These are phyloP conservation scores for Alisma plantagoaquatica DNA, from an alignment of 106 monocot species.

Conservation along the genomic window DNA sequence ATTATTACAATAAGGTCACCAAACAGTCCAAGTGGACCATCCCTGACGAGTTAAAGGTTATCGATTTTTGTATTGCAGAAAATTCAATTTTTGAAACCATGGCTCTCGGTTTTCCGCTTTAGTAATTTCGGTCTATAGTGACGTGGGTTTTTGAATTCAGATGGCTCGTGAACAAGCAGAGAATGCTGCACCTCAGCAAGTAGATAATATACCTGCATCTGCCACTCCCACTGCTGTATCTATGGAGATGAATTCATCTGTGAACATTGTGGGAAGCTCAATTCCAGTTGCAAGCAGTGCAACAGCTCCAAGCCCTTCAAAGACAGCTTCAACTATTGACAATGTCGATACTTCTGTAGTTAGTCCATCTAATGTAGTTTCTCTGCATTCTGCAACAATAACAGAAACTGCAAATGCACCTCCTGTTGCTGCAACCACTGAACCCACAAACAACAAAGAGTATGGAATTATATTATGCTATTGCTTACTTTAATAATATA, in stretches of 20 bases:
- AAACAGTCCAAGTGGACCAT: conserved; percentile 96
- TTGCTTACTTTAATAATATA: no score
- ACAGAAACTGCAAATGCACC: conserved; percentile 4
- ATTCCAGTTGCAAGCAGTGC: no score
- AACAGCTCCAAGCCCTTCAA: no score
- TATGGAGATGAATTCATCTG: no score
- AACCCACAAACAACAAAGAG: conserved; percentile 12
- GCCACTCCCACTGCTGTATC: conserved; percentile 1
- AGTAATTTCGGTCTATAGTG: no score
- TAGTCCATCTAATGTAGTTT: background rate
- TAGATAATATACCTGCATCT: conserved; percentile 13
- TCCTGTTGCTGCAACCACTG: conserved; percentile 12
- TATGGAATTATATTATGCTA: conserved; percentile 16
- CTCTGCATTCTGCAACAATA: no score
- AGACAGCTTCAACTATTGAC: background rate
- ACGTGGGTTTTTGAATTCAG: conserved; percentile 44
- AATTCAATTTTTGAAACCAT: no score
- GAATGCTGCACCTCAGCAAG: conserved; percentile 35
- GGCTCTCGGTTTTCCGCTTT: no score
- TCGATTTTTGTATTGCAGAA: no score
- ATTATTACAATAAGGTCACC: conserved; percentile 95
- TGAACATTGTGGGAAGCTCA: no score
- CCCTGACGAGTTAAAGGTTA: conserved; percentile 96
- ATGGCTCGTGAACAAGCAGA: conserved; percentile 90
- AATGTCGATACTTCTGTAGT: conserved; percentile 13